Percentiles rank a stretch among this genome's conserved stretches.
Conservation (phyloP, 495 filamentous ascomycete species). For the Penicillium angulare region DNA sequence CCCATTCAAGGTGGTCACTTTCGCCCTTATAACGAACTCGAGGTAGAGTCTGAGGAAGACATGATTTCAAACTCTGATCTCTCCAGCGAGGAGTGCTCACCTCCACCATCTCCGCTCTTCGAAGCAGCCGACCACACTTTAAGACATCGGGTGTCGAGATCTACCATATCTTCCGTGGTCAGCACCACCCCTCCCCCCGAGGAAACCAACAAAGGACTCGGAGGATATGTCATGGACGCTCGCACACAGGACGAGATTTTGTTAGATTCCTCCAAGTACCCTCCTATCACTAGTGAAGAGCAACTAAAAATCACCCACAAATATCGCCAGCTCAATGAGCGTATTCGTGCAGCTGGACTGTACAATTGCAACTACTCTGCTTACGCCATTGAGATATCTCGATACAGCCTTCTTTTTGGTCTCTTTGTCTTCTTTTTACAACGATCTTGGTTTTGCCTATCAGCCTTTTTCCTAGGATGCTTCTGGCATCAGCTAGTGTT, state of each 20-base stretch:
- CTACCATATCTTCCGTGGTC: constrained; percentile 50
- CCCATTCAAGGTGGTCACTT: constrained; percentile 83
- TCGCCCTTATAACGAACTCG: constrained; percentile 3
- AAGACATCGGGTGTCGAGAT: constrained; percentile 30
- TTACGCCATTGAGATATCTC: constrained; percentile 63
- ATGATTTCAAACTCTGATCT: background rate
- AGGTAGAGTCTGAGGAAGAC: background rate
- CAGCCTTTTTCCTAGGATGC: constrained; percentile 68
- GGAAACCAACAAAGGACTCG: background rate
- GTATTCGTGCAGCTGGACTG: constrained; percentile 65
- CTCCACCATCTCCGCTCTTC: constrained; percentile 16
- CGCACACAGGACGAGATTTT: constrained; percentile 67
- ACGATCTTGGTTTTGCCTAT: constrained; percentile 23
- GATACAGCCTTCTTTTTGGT: constrained; percentile 64
- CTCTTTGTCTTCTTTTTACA: constrained; percentile 48
- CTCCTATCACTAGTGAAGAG: constrained; percentile 61
- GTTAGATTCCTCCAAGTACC: constrained; percentile 69
- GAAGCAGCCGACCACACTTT: constrained; percentile 7
- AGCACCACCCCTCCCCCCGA: background rate
- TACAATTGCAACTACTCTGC: constrained; percentile 80
- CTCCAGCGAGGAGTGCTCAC: constrained; percentile 11
- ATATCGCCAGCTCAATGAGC: constrained; percentile 67
- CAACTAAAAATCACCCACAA: constrained; percentile 71
- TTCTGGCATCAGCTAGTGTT: constrained; percentile 93
- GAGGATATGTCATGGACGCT: constrained; percentile 52